Conservation (phyloP, 2,329 filamentous ascomycete species). For the Hypoxylon sp. region DNA sequence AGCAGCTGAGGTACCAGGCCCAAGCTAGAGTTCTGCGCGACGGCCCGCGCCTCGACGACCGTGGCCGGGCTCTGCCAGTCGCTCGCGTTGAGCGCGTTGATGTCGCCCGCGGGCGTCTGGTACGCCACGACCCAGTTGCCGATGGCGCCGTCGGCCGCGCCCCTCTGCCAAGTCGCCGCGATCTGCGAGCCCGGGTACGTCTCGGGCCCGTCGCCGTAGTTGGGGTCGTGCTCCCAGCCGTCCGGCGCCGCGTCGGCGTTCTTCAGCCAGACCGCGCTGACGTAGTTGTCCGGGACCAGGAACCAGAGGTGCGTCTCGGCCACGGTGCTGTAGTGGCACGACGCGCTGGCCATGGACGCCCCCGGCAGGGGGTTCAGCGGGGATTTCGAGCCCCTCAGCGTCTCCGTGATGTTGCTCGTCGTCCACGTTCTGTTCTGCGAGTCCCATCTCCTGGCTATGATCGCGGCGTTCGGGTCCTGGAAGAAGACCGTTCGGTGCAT, state of each 20-base stretch:
- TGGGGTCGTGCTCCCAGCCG: constrained; percentile 20
- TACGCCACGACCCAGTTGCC: constrained; percentile 37
- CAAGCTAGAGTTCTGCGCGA: constrained; percentile 28
- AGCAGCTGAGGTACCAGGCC: constrained; percentile 27
- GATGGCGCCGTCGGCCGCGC: constrained; percentile 10
- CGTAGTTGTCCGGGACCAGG: constrained; percentile 8
- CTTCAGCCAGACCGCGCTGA: not conserved
- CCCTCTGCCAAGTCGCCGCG: constrained; percentile 37
- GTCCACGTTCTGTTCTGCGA: constrained; percentile 38
- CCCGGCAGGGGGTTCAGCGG: constrained; percentile 17
- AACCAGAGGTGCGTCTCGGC: constrained; percentile 31
- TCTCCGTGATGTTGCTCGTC: constrained; percentile 35
- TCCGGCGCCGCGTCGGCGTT: constrained; percentile 5
- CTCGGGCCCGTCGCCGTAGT: not conserved
- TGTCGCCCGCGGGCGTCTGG: constrained; percentile 29
- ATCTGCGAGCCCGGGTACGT: constrained; percentile 20
- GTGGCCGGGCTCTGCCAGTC: constrained; percentile 13
- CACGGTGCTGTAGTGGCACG: not conserved
- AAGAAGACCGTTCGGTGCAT: constrained; percentile 45
- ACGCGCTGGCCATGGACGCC: constrained; percentile 27
- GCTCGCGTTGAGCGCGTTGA: constrained; percentile 31
- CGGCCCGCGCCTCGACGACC: constrained; percentile 5
- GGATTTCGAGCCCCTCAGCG: constrained; percentile 7
- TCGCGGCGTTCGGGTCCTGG: constrained; percentile 40
- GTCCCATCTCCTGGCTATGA: constrained; percentile 46